Evolutionary conservation across 805 yeast genomes (phyloP), one percentile per base, ranked within the genome.

Genomic region (Schwanniomyces pseudopolymorphus): DNA sequence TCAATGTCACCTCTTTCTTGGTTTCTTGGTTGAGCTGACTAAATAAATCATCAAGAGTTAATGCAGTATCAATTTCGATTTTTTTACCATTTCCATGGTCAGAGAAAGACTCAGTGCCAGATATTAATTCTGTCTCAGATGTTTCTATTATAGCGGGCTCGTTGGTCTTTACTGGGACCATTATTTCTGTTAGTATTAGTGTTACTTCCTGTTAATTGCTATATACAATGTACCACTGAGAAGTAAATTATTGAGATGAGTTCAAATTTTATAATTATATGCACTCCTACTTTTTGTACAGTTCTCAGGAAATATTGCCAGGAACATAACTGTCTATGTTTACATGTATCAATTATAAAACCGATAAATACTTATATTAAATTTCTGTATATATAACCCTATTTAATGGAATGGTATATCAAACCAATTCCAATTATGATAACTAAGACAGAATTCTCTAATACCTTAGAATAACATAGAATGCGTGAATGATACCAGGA

Each of bases 401-500:
- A 22, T 8, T 5, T 22, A 22, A 5, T 8, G 25, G 5, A 9
- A 11, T 11, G 13, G 13, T 10, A 26, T 9, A 11, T 11, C 13
- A 11, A 26, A 26, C 28, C 4, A 26, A 26, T 9, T 26, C 10
- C 5, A 7, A 26, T 11, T 10, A 7, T 9, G 10, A 26, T 26
- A 31, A 31, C 16, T 14, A 14, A 4, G n/a, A 7, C 20, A 16
- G 35, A 7, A 14, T 31, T 11, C 9, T n/a, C 46, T 48, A 64
- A 48, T 68, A 63, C 55, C 54, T 63, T 46, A 68, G 53, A 36
- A 81, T 79, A 40, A 84, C 70, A 57, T 79, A 84, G 42, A 84
- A 66, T 4, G 89, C 84, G 56, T 84, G 89, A 13, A 84, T 60
- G 43, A 83, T 75, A 48, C 88, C 95, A 2, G 96, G 96, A 52